Conservation (phyloP, 2,329 filamentous ascomycete genomes). For the Alternaria longipes region DNA sequence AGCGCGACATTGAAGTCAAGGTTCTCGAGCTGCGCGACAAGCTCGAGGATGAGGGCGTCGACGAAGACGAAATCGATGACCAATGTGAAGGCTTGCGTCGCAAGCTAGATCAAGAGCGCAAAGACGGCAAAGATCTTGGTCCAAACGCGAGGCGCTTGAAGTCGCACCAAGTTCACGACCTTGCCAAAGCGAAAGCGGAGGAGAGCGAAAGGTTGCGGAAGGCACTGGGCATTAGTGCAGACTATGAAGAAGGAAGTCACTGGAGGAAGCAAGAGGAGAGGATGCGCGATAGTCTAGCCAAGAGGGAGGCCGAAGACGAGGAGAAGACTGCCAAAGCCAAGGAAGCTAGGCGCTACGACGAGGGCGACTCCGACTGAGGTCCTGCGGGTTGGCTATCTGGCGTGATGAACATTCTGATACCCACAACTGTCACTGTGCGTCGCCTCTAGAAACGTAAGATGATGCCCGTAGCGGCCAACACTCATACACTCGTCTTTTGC, state of each 20-base stretch:
- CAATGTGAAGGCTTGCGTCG: constrained; percentile 72
- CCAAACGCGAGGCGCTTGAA: constrained; percentile 72
- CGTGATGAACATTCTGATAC: neutral
- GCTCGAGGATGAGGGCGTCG: constrained; percentile 88
- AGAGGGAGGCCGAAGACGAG: constrained; percentile 52
- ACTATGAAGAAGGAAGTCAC: constrained; percentile 86
- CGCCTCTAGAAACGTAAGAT: neutral
- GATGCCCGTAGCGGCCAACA: neutral
- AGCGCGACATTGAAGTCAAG: constrained; percentile 90
- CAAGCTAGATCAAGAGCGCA: constrained; percentile 63
- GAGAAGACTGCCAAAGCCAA: constrained; percentile 34
- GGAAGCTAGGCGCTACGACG: constrained; percentile 35
- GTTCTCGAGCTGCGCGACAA: constrained; percentile 89
- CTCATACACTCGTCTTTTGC: neutral
- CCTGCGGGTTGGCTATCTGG: neutral
- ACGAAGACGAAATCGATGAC: constrained; percentile 90
- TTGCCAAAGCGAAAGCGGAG: constrained; percentile 94
- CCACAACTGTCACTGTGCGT: constrained; percentile 1
- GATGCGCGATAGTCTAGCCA: constrained; percentile 55
- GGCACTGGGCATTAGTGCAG: constrained; percentile 85
- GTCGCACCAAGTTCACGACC: constrained; percentile 92
- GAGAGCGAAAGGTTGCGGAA: constrained; percentile 89
- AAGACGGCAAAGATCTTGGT: constrained; percentile 46
- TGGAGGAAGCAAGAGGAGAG: constrained; percentile 86
- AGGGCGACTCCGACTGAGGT: constrained; percentile 44